phyloP scores from a whole-genome alignment of 2,329 filamentous ascomycete genomes.

The Claviceps citrina region DNA sequence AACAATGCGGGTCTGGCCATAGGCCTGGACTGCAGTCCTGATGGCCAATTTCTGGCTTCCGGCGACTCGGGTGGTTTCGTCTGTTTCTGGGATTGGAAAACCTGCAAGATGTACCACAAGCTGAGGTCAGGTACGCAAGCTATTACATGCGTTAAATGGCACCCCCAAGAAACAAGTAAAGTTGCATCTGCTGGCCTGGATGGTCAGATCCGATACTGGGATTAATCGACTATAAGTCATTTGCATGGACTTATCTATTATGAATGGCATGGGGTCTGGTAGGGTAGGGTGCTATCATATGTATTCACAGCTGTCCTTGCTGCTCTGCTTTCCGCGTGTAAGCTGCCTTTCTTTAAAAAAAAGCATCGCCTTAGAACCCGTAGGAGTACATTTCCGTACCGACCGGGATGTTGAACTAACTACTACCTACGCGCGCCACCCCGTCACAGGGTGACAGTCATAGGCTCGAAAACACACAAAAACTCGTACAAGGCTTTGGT shows the following conservation, averaged over 20 bases:
- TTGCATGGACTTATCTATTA: not conserved
- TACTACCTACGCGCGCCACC: too few relatives aligned
- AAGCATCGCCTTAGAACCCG: too few relatives aligned
- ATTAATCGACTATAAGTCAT: conserved; percentile 36
- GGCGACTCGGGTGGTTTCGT: conserved; percentile 82
- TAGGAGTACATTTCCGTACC: too few relatives aligned
- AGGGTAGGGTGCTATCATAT: too few relatives aligned
- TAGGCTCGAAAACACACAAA: too few relatives aligned
- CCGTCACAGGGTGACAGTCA: too few relatives aligned
- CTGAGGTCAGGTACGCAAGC: conserved; percentile 70
- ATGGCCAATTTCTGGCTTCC: conserved; percentile 77
- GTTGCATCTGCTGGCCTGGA: conserved; percentile 81
- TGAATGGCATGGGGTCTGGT: too few relatives aligned
- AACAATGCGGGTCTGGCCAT: conserved; percentile 92
- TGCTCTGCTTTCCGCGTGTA: too few relatives aligned
- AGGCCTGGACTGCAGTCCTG: conserved; percentile 74
- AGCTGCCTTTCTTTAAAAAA: too few relatives aligned
- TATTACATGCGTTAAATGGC: conserved; percentile 82
- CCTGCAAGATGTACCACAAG: conserved; percentile 97
- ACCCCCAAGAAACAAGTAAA: conserved; percentile 94
- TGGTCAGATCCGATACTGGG: conserved; percentile 83
- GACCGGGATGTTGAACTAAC: too few relatives aligned
- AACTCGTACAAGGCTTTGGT: too few relatives aligned
- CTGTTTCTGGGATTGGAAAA: conserved; percentile 99
- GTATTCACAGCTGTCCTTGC: too few relatives aligned